Evolutionary conservation across 140 eudicot species (phyloP).

Genomic region (Stevia rebaudiana): DNA sequence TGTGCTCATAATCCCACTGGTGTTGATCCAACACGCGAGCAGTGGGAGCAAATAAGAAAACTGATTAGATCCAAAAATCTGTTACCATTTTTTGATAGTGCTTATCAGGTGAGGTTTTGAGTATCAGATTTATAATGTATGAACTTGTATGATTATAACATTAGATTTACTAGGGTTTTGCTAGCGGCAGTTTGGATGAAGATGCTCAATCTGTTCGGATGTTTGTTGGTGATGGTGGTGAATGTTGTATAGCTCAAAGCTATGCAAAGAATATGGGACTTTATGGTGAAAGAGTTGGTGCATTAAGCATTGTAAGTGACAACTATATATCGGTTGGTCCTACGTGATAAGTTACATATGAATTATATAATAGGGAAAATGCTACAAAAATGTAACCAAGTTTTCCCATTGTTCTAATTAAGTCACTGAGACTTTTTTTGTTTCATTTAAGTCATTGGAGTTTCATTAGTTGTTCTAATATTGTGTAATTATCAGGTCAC

Average conservation of each 20-base stretch:
- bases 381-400: too few relatives aligned
- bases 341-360: too few relatives aligned
- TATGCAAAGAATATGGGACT: slow-evolving; percentile 96
- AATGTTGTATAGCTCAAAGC: slow-evolving; percentile 85
- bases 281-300: slow-evolving; percentile 98
- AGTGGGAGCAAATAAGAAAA: slow-evolving; percentile 86
- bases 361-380: too few relatives aligned
- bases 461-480: too few relatives aligned
- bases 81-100: slow-evolving; percentile 93
- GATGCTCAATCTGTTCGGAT: slow-evolving; percentile 90
- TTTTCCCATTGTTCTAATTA: too few relatives aligned
- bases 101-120: slow-evolving; percentile 72
- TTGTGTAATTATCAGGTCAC: too few relatives aligned
- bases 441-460: too few relatives aligned
- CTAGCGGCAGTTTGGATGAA: slow-evolving; percentile 80
- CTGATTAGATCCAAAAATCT: slow-evolving; percentile 71
- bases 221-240: slow-evolving; percentile 92
- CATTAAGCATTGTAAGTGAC: slow-evolving; percentile 82
- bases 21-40: slow-evolving; percentile 82
- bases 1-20: slow-evolving; percentile 99
- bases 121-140: background rate
- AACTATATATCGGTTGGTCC: too few relatives aligned
- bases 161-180: slow-evolving; percentile 65
- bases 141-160: background rate
- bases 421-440: too few relatives aligned